Conservation (phyloP, 2,329 filamentous ascomycete genomes). For the Aspergillus versicolor region DNA sequence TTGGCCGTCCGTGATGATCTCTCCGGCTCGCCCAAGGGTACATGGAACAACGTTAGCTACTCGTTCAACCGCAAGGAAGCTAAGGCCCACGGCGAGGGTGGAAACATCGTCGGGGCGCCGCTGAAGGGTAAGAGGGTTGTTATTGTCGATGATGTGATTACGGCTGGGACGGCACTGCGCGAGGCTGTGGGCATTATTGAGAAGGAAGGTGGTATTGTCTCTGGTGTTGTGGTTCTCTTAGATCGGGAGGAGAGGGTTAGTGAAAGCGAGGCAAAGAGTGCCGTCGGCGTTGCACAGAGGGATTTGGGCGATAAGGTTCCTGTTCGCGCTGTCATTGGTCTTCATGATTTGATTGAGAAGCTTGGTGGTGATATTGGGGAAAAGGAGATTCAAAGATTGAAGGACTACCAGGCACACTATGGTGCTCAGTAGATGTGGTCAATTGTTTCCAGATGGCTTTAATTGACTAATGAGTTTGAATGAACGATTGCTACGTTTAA, state of each 20-base stretch:
- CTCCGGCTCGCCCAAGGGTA: slow-evolving; percentile 42
- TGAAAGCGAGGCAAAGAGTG: slow-evolving; percentile 52
- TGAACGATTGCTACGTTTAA: background rate
- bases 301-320: slow-evolving; percentile 69
- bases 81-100: slow-evolving; percentile 94
- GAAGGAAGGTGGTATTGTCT: slow-evolving; percentile 78
- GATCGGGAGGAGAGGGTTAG: slow-evolving; percentile 36
- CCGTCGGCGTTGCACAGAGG: slow-evolving; percentile 59
- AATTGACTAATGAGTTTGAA: background rate
- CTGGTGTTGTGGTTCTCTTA: slow-evolving; percentile 83
- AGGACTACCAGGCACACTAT: slow-evolving; percentile 61
- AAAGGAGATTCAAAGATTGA: slow-evolving; percentile 62
- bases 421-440: slow-evolving; percentile 25
- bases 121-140: slow-evolving; percentile 83
- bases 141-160: slow-evolving; percentile 96
- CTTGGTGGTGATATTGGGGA: slow-evolving; percentile 59
- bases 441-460: background rate
- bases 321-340: slow-evolving; percentile 74
- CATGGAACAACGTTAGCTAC: slow-evolving; percentile 72
- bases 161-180: slow-evolving; percentile 88
- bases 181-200: slow-evolving; percentile 89
- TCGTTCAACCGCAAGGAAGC: slow-evolving; percentile 95
- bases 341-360: slow-evolving; percentile 74
- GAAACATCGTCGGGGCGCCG: slow-evolving; percentile 83
- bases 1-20: slow-evolving; percentile 65